phyloP scores from a whole-genome alignment of 2,329 filamentous ascomycete species.

The Cladosporium sphaerospermum region DNA sequence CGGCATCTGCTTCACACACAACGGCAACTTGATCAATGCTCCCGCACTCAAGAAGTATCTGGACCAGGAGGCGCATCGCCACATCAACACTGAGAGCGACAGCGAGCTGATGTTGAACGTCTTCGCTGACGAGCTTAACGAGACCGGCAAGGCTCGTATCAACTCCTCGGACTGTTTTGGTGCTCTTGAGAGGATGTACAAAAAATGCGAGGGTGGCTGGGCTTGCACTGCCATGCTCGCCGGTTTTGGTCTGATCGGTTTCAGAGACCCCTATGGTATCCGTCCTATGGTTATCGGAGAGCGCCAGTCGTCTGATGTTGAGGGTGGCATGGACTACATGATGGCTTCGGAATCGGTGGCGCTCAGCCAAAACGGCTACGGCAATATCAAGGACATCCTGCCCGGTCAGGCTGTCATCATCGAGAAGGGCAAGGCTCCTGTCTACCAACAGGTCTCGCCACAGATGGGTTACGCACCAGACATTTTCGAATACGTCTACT shows the following conservation, averaged over 20 bases:
- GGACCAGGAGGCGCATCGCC: conserved; percentile 71
- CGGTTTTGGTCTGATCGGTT: conserved; percentile 72
- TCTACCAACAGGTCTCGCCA: conserved; percentile 68
- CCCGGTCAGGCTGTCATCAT: conserved; percentile 84
- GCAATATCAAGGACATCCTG: conserved; percentile 66
- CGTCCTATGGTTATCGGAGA: conserved; percentile 75
- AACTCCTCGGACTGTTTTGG: conserved; percentile 73
- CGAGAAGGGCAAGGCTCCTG: conserved; percentile 65
- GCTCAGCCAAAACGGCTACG: conserved; percentile 73
- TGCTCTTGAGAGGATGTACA: conserved; percentile 65
- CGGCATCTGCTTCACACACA: conserved; percentile 74
- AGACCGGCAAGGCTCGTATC: conserved; percentile 73
- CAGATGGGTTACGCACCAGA: conserved; percentile 71
- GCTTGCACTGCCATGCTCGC: conserved; percentile 78
- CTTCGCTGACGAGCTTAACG: conserved; percentile 74
- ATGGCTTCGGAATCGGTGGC: conserved; percentile 86
- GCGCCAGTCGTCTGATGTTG: conserved; percentile 42
- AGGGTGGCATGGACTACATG: conserved; percentile 71
- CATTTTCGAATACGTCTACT: conserved; percentile 84
- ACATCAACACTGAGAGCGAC: conserved; percentile 87
- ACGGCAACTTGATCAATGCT: conserved; percentile 83
- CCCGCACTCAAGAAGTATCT: conserved; percentile 63
- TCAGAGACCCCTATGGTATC: conserved; percentile 74
- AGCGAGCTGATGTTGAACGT: conserved; percentile 84
- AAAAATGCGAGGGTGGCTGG: conserved; percentile 66